phyloP scores from a whole-genome alignment of 2,329 filamentous ascomycete genomes.

The Sporothrix protearum region DNA sequence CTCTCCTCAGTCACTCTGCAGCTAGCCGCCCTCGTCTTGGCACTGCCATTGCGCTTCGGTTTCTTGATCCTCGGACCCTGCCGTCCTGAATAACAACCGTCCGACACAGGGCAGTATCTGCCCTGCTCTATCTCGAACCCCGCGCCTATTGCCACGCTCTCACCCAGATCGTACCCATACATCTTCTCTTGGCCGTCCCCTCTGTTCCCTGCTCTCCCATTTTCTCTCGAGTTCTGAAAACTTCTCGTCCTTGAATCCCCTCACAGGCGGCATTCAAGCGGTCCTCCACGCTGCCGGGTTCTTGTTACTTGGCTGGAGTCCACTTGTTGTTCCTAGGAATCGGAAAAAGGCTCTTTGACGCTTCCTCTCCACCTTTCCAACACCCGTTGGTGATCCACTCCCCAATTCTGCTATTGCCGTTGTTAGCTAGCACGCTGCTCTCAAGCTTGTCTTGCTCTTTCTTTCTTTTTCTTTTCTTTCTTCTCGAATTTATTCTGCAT shows the following conservation, averaged over 20 bases:
- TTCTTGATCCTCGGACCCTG: conserved; percentile 1
- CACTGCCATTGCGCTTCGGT: background rate
- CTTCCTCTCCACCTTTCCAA: conserved; percentile 17
- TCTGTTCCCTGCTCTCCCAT: background rate
- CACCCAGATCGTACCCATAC: conserved; percentile 2
- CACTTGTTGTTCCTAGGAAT: background rate
- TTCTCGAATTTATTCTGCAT: conserved; percentile 6
- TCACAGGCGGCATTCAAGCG: background rate
- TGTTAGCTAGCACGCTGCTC: background rate
- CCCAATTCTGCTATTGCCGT: conserved; percentile 5
- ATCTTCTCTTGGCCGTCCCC: background rate
- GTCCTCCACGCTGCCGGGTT: background rate
- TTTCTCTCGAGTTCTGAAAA: background rate
- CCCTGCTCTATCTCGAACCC: conserved; percentile 1
- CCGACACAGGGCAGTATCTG: conserved; percentile 14
- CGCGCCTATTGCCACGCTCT: conserved; percentile 4
- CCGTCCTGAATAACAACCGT: conserved; percentile 7
- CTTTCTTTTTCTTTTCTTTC: background rate
- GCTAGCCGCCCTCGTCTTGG: conserved; percentile 9
- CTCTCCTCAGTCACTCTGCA: background rate
- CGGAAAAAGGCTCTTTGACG: background rate
- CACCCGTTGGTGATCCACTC: conserved; percentile 14
- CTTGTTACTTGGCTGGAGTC: conserved; percentile 4
- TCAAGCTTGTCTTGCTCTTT: background rate
- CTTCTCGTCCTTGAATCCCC: background rate